Evolutionary conservation across 208 protist genomes (phyloP).

Genomic region (Wallacemonas sp.): DNA sequence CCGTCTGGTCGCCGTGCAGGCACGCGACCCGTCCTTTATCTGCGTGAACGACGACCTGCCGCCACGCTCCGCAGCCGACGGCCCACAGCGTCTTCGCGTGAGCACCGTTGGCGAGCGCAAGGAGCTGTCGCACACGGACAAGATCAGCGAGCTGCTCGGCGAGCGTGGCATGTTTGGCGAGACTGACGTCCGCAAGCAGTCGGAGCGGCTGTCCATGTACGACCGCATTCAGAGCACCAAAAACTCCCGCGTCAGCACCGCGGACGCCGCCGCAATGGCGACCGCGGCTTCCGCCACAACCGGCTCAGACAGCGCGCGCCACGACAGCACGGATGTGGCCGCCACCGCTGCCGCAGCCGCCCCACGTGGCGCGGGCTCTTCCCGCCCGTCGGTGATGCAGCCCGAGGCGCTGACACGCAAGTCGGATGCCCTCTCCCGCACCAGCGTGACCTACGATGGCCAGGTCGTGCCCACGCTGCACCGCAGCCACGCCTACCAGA

Average conservation of each 20-base stretch:
- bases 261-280: not conserved
- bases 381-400: not conserved
- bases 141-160: conserved; percentile 23
- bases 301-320: too few relatives aligned
- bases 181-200: conserved; percentile 14
- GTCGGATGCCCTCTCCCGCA: not conserved
- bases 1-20: conserved; percentile 46
- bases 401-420: not conserved
- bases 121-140: conserved; percentile 21
- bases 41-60: conserved; percentile 4
- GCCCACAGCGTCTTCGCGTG: conserved; percentile 1
- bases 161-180: conserved; percentile 24
- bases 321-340: too few relatives aligned
- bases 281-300: not conserved
- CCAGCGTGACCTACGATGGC: not conserved
- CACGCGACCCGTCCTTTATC: conserved; percentile 52
- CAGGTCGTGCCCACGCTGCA: conserved; percentile 21
- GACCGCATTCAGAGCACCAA: conserved; percentile 19
- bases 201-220: conserved; percentile 25
- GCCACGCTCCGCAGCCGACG: not conserved
- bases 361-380: not conserved
- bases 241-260: not conserved
- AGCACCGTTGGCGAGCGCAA: conserved; percentile 31
- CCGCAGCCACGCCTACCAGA: conserved; percentile 77
- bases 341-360: not conserved